Percentiles rank a stretch among this genome's conserved stretches.
Evolutionary conservation across 495 filamentous ascomycete genomes (phyloP).

Genomic region (Xylaria scruposa): DNA sequence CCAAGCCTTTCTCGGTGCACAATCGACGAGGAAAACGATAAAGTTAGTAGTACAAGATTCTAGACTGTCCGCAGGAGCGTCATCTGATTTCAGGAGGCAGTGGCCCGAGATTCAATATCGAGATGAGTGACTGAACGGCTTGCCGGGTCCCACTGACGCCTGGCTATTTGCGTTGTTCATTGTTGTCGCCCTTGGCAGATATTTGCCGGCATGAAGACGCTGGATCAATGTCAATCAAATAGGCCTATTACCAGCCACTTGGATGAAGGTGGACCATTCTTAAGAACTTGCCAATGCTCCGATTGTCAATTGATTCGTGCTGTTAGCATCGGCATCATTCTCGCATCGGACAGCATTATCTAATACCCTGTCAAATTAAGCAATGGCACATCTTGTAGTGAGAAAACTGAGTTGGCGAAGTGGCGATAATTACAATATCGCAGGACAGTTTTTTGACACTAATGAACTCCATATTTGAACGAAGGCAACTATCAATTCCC

Average conservation of each 20-base stretch:
- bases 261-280: too few species aligned
- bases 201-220: not conserved
- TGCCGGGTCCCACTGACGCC: not conserved
- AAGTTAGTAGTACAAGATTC: not conserved
- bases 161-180: not conserved
- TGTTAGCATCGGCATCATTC: not conserved
- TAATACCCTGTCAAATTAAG: not conserved
- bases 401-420: not conserved
- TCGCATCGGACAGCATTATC: not conserved
- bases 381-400: too few species aligned
- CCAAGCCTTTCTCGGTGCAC: not conserved
- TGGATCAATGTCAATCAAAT: too few species aligned
- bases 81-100: not conserved
- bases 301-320: not conserved
- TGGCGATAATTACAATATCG: not conserved
- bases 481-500: not conserved
- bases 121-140: not conserved
- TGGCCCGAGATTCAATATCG: not conserved
- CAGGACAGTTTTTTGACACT: not conserved
- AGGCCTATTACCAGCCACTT: too few species aligned
- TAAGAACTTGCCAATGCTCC: too few species aligned
- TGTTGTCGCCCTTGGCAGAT: not conserved
- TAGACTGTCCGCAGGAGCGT: not conserved
- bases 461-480: not conserved
- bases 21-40: not conserved